phyloP scores from a whole-genome alignment of 257 asterid species.

The Ilex asprella region DNA sequence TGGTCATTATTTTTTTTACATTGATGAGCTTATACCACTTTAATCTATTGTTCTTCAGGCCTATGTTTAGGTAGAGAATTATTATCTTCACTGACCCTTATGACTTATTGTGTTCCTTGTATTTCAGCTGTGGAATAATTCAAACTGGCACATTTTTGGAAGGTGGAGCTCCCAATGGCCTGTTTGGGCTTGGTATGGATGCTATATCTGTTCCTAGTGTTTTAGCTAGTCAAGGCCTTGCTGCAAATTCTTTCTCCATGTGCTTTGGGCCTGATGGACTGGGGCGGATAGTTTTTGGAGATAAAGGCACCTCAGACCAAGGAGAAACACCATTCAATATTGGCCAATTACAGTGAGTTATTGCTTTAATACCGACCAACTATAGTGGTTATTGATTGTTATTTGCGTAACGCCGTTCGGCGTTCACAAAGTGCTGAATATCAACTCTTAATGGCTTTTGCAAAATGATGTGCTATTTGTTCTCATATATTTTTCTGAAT shows the following conservation, averaged over 20 bases:
- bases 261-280: slow-evolving; percentile 82
- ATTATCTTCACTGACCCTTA: too few species aligned
- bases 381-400: slow-evolving; percentile 44
- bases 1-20: not conserved
- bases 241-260: slow-evolving; percentile 91
- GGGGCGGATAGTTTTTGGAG: slow-evolving; percentile 93
- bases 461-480: not conserved
- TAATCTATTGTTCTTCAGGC: too few species aligned
- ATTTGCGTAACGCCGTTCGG: not conserved
- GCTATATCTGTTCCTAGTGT: slow-evolving; percentile 69
- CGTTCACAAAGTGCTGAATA: not conserved
- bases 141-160: slow-evolving; percentile 88
- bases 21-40: too few species aligned
- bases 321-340: slow-evolving; percentile 64
- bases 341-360: slow-evolving; percentile 54
- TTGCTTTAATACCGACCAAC: slow-evolving; percentile 13
- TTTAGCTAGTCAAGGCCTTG: slow-evolving; percentile 69
- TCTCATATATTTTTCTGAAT: slow-evolving; percentile 3
- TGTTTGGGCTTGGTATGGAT: slow-evolving; percentile 88
- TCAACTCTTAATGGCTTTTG: not conserved
- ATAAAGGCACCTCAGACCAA: slow-evolving; percentile 64
- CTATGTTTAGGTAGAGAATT: too few species aligned
- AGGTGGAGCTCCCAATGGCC: slow-evolving; percentile 94
- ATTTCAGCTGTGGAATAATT: slow-evolving; percentile 77
- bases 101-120: not conserved